These are phyloP conservation scores for Mallotus japonicus DNA, from an alignment of 441 rosid species.

Conservation along the genomic window DNA sequence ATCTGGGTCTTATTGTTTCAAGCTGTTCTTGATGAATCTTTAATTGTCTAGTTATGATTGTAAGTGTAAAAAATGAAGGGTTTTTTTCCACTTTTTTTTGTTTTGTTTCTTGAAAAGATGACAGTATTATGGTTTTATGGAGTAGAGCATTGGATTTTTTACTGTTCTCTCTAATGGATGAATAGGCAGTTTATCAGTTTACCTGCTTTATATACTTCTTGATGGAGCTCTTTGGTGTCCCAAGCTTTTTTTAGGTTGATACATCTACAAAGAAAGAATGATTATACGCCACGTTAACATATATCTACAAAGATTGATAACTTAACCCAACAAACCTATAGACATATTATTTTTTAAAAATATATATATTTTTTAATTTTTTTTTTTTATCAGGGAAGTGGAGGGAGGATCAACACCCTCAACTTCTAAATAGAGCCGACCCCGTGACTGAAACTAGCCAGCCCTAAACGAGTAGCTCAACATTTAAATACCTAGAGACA, in stretches of 20 bases:
- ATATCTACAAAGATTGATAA: slow-evolving; percentile 38
- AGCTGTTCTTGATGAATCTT: background rate
- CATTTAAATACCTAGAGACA: no score
- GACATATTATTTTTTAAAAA: background rate
- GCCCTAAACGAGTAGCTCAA: no score
- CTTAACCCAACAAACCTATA: slow-evolving; percentile 59
- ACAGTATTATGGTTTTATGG: slow-evolving; percentile 17
- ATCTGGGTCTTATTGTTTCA: background rate
- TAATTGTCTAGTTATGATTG: background rate
- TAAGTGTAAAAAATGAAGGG: background rate
- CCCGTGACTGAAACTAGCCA: no score
- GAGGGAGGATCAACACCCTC: no score
- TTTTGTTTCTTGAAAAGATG: slow-evolving; percentile 13
- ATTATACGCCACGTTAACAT: slow-evolving; percentile 51
- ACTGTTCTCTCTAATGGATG: slow-evolving; percentile 35
- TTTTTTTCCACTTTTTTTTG: background rate
- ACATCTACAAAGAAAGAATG: slow-evolving; percentile 35
- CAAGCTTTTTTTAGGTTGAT: slow-evolving; percentile 20
- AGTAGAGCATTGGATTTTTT: slow-evolving; percentile 35
- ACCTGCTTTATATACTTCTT: slow-evolving; percentile 27
- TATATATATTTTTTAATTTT: no score
- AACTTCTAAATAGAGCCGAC: no score
- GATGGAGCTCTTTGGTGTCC: no score
- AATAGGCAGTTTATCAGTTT: slow-evolving; percentile 60
- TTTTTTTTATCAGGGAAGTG: no score